phyloP scores from a whole-genome alignment of 2,329 filamentous ascomycete species.

The Cytospora leucostoma region DNA sequence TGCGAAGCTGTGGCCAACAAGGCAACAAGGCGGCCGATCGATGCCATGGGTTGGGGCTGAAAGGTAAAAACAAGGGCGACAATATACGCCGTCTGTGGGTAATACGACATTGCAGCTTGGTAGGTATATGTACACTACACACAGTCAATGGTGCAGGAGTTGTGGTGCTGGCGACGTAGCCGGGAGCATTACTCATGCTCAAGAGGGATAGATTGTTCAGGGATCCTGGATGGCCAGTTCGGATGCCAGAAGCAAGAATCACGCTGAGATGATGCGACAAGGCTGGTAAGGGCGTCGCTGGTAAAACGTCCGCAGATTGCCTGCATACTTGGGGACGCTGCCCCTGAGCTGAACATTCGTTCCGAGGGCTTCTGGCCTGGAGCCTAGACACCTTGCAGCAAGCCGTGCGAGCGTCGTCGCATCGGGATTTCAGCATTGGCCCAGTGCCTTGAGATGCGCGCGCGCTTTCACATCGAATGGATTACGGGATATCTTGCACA shows the following conservation, averaged over 20 bases:
- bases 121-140: neutral
- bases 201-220: neutral
- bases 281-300: slow-evolving; percentile 8
- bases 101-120: neutral
- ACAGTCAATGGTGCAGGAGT: neutral
- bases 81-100: neutral
- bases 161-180: slow-evolving; percentile 1
- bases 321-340: slow-evolving; percentile 8
- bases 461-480: neutral
- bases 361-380: slow-evolving; percentile 14
- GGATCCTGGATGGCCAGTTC: neutral
- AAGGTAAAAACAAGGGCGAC: neutral
- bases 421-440: neutral
- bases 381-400: neutral
- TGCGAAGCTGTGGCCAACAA: slow-evolving; percentile 9
- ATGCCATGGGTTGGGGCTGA: slow-evolving; percentile 5
- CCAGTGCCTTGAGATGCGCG: neutral
- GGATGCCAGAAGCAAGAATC: slow-evolving; percentile 10
- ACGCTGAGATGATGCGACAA: slow-evolving; percentile 25
- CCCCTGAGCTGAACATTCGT: slow-evolving; percentile 1
- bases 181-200: slow-evolving; percentile 14
- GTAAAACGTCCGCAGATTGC: slow-evolving; percentile 12
- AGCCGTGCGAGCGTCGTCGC: neutral
- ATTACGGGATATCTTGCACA: neutral
- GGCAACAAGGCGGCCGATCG: slow-evolving; percentile 1